Base-by-base conservation (phyloP, 1,284 basidiomycete species). In the Sutorius eximius region DNA sequence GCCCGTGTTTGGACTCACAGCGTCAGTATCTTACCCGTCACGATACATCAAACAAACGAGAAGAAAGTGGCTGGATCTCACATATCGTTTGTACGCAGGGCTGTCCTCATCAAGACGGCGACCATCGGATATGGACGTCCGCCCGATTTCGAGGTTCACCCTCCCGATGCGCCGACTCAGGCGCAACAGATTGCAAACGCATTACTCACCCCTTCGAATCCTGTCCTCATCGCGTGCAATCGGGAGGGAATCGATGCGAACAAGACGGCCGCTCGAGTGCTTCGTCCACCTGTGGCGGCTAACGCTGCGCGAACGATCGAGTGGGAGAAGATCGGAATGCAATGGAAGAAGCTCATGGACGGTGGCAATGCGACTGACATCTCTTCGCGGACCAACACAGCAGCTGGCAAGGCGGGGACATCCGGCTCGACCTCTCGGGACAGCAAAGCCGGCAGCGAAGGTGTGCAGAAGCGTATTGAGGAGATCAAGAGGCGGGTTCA, bases 1-100 rank as follows among this genome's bases (percentile, higher is more conserved):
- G 63, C 92, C 91, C 15, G 83, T 94, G 1, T 91, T 85, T 59
- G 91, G 91, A 3, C 72, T 93, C 15, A 94, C 92, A 46, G 82
- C 90, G 89, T 93, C 65, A 61, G 83, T 78, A 36, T 16, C 22
- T 15, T 15, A 13, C 36, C 5, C 34, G 40, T 43, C 37, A 13
- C 18, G 33, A 0, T 33, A 27, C 20, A 18, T 2, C 15, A 2
- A 10, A 33, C 18, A 11, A 29, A 2, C 22, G 9, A 41, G 9
- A 8, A 16, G 3, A 24, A 4, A 11, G 15, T 12, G 9, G 13
- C 8, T 4, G 13, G 13, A 3, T 30, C 55, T 50, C 13, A 63
- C 37, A 7, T 13, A 5, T 11, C 9, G 2, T 41, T 49, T 2
- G n/a, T 12, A 12, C 30, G n/a, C 59, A 92, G 91, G 7, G 76